phyloP scores from a whole-genome alignment of 2,329 filamentous ascomycete species.

The Cercospora canescens region DNA sequence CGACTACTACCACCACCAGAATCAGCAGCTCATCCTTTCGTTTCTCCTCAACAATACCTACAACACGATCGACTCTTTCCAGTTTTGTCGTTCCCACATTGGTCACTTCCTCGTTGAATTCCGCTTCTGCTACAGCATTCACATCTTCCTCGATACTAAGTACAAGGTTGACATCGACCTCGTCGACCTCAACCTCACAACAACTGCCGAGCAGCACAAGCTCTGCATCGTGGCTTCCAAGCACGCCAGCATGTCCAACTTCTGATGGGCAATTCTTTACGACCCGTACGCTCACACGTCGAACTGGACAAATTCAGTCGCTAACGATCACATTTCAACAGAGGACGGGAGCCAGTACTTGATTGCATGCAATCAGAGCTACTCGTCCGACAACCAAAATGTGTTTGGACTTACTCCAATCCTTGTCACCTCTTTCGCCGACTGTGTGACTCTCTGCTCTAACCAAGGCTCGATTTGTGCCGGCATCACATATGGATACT shows the following conservation, averaged over 20 bases:
- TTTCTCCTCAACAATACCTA: not conserved
- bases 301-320: not conserved
- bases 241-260: not conserved
- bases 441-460: constrained; percentile 4
- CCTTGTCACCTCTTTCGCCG: not conserved
- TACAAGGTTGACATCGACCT: not conserved
- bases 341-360: constrained; percentile 6
- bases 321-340: not conserved
- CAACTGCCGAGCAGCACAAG: not conserved
- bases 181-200: not conserved
- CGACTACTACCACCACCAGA: not conserved
- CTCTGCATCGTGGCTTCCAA: not conserved
- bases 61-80: not conserved
- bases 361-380: constrained; percentile 6
- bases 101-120: not conserved
- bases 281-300: not conserved
- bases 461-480: constrained; percentile 1
- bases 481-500: not conserved
- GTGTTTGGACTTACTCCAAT: not conserved
- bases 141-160: not conserved
- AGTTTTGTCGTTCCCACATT: not conserved
- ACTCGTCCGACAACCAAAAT: constrained; percentile 4
- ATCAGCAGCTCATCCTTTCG: not conserved
- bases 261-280: not conserved
- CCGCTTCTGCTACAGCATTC: not conserved